These are phyloP conservation scores for Trichoderma cornu-damae DNA, from an alignment of 2,329 filamentous ascomycete genomes.

Conservation along the genomic window DNA sequence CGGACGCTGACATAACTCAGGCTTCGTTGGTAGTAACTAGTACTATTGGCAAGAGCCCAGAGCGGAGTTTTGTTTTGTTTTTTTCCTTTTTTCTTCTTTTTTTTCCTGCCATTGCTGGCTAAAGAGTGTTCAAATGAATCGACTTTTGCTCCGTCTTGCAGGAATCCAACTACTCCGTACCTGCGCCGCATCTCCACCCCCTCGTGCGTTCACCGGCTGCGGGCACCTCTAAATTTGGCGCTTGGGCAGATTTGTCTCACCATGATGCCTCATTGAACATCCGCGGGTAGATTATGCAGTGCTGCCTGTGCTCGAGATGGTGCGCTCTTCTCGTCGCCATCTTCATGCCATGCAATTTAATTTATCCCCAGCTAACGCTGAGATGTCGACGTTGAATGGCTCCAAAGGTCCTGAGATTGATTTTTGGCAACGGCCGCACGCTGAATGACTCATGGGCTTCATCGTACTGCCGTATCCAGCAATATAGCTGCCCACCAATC, in stretches of 20 bases:
- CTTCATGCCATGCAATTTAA: background rate
- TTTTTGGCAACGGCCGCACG: background rate
- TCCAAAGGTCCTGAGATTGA: background rate
- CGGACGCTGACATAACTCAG: background rate
- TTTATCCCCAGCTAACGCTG: background rate
- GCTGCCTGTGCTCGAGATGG: background rate
- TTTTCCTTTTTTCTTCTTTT: too few species aligned
- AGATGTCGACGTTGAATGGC: background rate
- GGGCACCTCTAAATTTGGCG: slow-evolving; percentile 8
- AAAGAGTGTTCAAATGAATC: background rate
- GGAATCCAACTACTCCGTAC: background rate
- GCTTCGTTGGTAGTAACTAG: too few species aligned
- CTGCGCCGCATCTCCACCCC: slow-evolving; percentile 12
- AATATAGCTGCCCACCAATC: background rate
- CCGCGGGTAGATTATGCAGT: background rate
- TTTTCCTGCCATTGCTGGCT: too few species aligned
- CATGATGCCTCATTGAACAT: slow-evolving; percentile 9
- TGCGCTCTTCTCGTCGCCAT: background rate
- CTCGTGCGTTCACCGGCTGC: slow-evolving; percentile 3
- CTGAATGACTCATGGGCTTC: background rate
- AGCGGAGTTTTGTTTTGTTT: background rate
- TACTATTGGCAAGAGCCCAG: background rate
- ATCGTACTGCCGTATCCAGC: background rate
- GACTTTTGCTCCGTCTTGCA: background rate
- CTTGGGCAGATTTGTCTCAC: slow-evolving; percentile 3